phyloP scores from a whole-genome alignment of 345 rosid species.

The Psidium friedrichsthalianum region DNA sequence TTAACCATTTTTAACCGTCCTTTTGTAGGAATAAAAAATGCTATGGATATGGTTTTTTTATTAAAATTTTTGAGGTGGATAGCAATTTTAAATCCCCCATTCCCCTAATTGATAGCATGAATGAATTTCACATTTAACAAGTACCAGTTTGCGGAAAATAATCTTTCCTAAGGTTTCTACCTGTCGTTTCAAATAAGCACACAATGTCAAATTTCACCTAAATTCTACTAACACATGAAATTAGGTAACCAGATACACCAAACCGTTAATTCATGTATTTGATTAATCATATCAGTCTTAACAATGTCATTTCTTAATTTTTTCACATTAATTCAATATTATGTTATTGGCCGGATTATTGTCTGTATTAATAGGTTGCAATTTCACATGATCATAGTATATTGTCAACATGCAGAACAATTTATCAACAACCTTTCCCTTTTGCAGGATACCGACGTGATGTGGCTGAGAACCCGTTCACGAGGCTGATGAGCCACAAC shows the following conservation, averaged over 20 bases:
- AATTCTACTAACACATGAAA: neutral
- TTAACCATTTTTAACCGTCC: neutral
- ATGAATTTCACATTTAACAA: neutral
- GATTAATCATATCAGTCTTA: neutral
- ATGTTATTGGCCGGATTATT: neutral
- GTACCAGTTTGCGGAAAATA: neutral
- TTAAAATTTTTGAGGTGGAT: neutral
- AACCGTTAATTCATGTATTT: neutral
- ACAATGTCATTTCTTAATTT: neutral
- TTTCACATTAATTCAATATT: neutral
- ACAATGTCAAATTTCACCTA: neutral
- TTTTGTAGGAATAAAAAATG: neutral
- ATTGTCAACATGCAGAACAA: neutral
- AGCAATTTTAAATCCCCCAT: neutral
- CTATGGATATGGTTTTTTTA: no score
- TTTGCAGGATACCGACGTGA: conserved; percentile 24
- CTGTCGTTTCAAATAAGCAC: neutral
- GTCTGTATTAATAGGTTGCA: neutral
- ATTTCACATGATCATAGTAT: neutral
- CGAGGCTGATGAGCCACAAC: conserved; percentile 9
- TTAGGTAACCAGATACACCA: neutral
- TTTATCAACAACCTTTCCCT: neutral
- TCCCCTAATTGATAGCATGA: neutral
- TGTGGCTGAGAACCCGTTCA: conserved; percentile 36
- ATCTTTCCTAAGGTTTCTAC: neutral